Base-by-base conservation (phyloP, 2,329 filamentous ascomycete species). In the Penicillium sp. region DNA sequence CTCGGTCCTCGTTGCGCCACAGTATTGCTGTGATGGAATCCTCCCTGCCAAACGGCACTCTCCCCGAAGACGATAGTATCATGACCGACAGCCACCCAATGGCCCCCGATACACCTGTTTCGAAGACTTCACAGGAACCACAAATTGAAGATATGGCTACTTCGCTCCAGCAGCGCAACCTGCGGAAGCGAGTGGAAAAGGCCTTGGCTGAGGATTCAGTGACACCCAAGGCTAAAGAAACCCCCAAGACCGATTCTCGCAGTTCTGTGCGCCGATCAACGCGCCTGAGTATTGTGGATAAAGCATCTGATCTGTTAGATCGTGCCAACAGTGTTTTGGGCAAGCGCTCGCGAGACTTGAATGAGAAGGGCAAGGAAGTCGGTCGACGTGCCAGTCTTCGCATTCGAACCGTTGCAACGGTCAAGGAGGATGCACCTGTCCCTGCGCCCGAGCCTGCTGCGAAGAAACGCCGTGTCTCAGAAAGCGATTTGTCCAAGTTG, bases 271-370 rank as follows among this genome's bases (percentile, higher is more conserved):
- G 76, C 55, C 77, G 72, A 53, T 84, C 83, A 35, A 77, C 77
- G 53, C 79, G 82, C 50, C 71, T 82, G 58, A 78, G 75, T 60
- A 40, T 80, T 57, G 17, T 83, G 75, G 70, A 76, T 71, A 65
- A 79, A 78, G 68, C 78, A 72, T 69, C 83, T 78, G 70, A 81
- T 74, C 13, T 78, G 81, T 50, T 81, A 76, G 62, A 77, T 72
- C 71, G 87, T 81, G 72, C 76, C 82, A 65, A 68, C 51, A 84
- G 83, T 54, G 80, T 83, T 26, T 74, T 90, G 28, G 83, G 86
- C 61, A 92, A 91, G 76, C 84, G 87, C 54, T 80, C 84, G 58
- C 82, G 85, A 67, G 85, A 86, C 69, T 78, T 80, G 9, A 75
- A 84, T 54, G 83, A 86, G 60, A 83, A 83, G 66, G 78, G 77